phyloP scores from a whole-genome alignment of 2,329 filamentous ascomycete genomes.

The Penicillium verrucosum region DNA sequence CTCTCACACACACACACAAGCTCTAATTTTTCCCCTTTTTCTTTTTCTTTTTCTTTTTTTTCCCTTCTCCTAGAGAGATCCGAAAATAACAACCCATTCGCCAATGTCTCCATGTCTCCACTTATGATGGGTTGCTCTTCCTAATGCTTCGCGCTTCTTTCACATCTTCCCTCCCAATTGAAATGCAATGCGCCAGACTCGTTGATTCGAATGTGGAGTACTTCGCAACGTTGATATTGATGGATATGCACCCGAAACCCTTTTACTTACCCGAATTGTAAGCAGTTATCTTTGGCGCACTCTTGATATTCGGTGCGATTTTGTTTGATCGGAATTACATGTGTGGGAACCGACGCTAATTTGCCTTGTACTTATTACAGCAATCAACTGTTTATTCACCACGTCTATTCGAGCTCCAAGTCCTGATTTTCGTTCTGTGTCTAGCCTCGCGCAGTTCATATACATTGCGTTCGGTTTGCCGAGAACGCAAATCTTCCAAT shows the following conservation, averaged over 20 bases:
- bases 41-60: background rate
- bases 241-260: background rate
- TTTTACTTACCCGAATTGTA: background rate
- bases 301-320: background rate
- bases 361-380: background rate
- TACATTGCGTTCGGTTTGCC: background rate
- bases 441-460: background rate
- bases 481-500: background rate
- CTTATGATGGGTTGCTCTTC: background rate
- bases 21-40: background rate
- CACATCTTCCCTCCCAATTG: slow-evolving; percentile 2
- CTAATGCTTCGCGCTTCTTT: slow-evolving; percentile 2
- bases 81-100: background rate
- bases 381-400: background rate
- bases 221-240: background rate
- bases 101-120: slow-evolving; percentile 3
- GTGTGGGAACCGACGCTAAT: background rate
- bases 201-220: slow-evolving; percentile 1
- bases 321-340: background rate
- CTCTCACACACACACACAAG: background rate
- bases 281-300: background rate
- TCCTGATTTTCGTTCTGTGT: background rate
- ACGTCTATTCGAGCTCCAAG: background rate
- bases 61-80: too few relatives aligned
- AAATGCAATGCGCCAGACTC: slow-evolving; percentile 5